Evolutionary conservation across 768 basidiomycete species (phyloP).

Genomic region (Saitozyma sp.): DNA sequence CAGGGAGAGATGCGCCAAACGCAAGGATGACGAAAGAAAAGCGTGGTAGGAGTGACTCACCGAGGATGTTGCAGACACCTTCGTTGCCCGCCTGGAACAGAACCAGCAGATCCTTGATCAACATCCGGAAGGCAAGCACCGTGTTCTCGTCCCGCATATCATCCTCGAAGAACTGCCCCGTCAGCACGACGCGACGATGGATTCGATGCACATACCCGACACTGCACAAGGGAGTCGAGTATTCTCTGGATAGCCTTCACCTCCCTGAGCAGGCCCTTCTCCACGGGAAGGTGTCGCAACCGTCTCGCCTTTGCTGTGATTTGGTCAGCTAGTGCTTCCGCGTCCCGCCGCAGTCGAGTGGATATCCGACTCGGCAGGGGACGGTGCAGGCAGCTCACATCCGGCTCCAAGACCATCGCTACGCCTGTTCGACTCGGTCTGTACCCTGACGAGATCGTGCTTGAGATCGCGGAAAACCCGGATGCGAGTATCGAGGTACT

Average conservation of each 20-base stretch:
- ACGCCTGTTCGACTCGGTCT: slow-evolving; percentile 81
- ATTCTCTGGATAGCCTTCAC: slow-evolving; percentile 85
- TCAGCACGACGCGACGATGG: slow-evolving; percentile 2
- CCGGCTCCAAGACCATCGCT: slow-evolving; percentile 38
- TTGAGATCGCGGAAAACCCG: slow-evolving; percentile 84
- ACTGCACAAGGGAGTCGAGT: slow-evolving; percentile 83
- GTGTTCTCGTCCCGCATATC: slow-evolving; percentile 89
- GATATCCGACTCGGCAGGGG: background rate
- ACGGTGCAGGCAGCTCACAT: slow-evolving; percentile 20
- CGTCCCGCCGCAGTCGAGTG: background rate
- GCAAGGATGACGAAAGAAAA: too few species aligned
- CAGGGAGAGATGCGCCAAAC: too few species aligned
- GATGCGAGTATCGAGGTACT: slow-evolving; percentile 85
- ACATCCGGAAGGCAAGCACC: slow-evolving; percentile 82
- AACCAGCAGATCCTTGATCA: slow-evolving; percentile 92
- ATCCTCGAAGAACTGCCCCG: slow-evolving; percentile 83
- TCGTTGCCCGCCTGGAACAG: slow-evolving; percentile 96
- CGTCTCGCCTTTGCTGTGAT: slow-evolving; percentile 59
- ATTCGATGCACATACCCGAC: slow-evolving; percentile 60
- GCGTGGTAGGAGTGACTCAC: slow-evolving; percentile 41
- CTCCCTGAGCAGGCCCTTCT: slow-evolving; percentile 91
- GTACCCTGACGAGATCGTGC: slow-evolving; percentile 90
- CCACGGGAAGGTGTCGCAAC: slow-evolving; percentile 85
- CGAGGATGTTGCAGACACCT: slow-evolving; percentile 66
- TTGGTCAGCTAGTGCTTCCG: background rate